A percentile compares a stretch with the other conserved stretches of the same genome.
phyloP scores from a whole-genome alignment of 441 rosid genomes.

The Adansonia grandidieri region DNA sequence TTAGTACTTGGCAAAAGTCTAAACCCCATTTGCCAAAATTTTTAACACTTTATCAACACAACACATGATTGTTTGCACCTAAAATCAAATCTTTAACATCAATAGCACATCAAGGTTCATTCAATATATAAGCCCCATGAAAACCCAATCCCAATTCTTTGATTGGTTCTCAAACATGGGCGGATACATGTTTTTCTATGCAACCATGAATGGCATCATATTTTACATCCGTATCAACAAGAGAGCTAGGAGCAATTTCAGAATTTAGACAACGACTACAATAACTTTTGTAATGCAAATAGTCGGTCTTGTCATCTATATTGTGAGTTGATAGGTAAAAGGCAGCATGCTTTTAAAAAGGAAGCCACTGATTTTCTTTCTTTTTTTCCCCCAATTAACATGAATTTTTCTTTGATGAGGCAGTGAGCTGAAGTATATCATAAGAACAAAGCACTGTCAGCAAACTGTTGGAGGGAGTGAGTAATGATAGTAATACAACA shows the following conservation, averaged over 20 bases:
- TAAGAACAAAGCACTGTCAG: conserved; percentile 27
- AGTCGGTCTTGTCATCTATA: not conserved
- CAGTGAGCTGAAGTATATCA: conserved; percentile 27
- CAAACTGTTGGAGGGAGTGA: conserved; percentile 34
- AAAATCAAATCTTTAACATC: too few relatives aligned
- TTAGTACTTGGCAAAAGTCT: too few relatives aligned
- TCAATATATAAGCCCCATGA: too few relatives aligned
- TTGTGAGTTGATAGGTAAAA: not conserved
- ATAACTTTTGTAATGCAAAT: not conserved
- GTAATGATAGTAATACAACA: conserved; percentile 33
- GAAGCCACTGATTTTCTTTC: conserved; percentile 12
- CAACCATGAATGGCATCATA: not conserved
- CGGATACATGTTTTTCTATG: not conserved
- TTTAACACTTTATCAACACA: too few relatives aligned
- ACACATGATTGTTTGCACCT: too few relatives aligned
- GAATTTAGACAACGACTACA: not conserved
- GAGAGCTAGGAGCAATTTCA: not conserved
- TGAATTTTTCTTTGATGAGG: conserved; percentile 24
- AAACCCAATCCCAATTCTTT: too few relatives aligned
- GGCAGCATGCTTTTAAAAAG: too few relatives aligned
- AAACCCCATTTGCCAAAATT: too few relatives aligned
- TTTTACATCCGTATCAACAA: not conserved
- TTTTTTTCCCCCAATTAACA: conserved; percentile 20
- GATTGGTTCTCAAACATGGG: too few relatives aligned
- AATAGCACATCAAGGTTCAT: too few relatives aligned